Percentiles rank a stretch among this genome's conserved stretches.
Conservation (phyloP, 495 filamentous ascomycete genomes). For the Darksidea phi region DNA sequence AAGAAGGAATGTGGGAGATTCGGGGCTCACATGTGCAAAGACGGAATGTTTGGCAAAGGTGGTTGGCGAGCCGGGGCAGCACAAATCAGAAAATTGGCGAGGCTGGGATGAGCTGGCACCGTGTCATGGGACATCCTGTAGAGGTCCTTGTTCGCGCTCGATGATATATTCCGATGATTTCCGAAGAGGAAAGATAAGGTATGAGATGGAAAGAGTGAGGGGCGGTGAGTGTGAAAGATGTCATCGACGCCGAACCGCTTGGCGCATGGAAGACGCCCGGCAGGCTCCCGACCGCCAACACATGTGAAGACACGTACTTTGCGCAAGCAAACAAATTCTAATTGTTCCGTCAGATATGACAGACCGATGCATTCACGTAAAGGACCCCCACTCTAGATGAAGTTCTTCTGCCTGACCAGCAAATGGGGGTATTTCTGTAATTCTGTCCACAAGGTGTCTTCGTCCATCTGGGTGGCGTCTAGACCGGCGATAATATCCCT, state of each 20-base stretch:
- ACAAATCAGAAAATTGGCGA: conserved; percentile 24
- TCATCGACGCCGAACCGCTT: too few species aligned
- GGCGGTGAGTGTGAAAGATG: too few species aligned
- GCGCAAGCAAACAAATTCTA: too few species aligned
- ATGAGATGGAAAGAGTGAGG: too few species aligned
- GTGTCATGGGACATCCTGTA: conserved; percentile 12
- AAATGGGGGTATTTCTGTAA: conserved; percentile 52
- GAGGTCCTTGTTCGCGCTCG: too few species aligned
- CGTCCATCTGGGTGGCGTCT: conserved; percentile 52
- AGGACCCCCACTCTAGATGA: conserved; percentile 12
- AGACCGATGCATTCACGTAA: too few species aligned
- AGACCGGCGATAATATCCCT: conserved; percentile 50
- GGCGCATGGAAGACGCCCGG: too few species aligned
- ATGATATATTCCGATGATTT: too few species aligned
- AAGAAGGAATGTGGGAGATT: neutral
- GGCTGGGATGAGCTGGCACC: conserved; percentile 32
- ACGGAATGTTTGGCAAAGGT: conserved; percentile 2
- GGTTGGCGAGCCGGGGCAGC: conserved; percentile 13
- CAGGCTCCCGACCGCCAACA: too few species aligned
- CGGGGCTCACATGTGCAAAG: neutral
- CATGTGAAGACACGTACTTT: too few species aligned
- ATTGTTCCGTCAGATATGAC: too few species aligned
- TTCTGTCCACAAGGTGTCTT: conserved; percentile 42
- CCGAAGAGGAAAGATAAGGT: too few species aligned
- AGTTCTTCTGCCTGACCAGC: conserved; percentile 21